These are phyloP conservation scores for Coemansia umbellata DNA, from an alignment of 192 early-diverging fungal species.

Conservation along the genomic window DNA sequence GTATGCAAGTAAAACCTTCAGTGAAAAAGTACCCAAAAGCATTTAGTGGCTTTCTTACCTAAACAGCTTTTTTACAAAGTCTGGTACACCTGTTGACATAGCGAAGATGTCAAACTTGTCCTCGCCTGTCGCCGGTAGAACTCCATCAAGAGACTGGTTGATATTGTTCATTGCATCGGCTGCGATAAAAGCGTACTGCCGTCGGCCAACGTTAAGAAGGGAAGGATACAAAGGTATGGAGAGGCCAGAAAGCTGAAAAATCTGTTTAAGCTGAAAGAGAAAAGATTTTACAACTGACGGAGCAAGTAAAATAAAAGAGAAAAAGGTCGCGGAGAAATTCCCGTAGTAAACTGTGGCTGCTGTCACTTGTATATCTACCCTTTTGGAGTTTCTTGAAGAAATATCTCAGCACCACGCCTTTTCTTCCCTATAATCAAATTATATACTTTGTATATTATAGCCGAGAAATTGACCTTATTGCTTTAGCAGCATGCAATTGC, in stretches of 20 bases:
- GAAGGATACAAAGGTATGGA: too few relatives aligned
- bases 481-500: too few relatives aligned
- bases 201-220: too few relatives aligned
- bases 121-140: slow-evolving; percentile 27
- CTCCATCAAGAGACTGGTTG: slow-evolving; percentile 28
- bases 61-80: slow-evolving; percentile 54
- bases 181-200: slow-evolving; percentile 1
- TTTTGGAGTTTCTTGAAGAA: too few relatives aligned
- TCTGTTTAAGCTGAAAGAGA: background rate
- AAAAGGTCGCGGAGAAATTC: background rate
- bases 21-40: background rate
- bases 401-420: too few relatives aligned
- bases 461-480: slow-evolving; percentile 2
- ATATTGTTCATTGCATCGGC: slow-evolving; percentile 33
- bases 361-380: slow-evolving; percentile 7
- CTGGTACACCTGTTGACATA: slow-evolving; percentile 50
- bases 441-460: background rate
- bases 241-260: too few relatives aligned
- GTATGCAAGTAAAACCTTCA: background rate
- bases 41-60: slow-evolving; percentile 18
- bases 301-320: background rate
- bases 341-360: background rate
- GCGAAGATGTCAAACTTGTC: slow-evolving; percentile 49
- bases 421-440: background rate
- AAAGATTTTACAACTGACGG: background rate